Evolutionary conservation across 371 early-diverging fungal genomes (phyloP), one percentile per base, ranked within the genome.

Genomic region (Mortierella sp.): DNA sequence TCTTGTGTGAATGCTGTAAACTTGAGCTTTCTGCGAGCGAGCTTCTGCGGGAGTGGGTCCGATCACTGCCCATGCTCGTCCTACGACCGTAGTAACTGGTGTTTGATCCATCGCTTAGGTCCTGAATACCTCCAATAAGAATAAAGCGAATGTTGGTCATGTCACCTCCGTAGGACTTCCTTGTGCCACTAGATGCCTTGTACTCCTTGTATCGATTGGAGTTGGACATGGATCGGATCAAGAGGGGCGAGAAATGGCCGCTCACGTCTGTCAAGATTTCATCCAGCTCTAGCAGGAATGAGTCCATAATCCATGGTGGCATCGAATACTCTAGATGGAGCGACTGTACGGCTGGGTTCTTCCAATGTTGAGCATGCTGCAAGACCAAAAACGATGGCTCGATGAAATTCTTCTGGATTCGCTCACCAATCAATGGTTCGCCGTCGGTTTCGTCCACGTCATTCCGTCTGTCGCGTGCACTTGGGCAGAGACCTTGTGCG

Each of bases 341-440:
- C n/a, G 85, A 74, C 46, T 86, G 84, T 0, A 92, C 90, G 16
- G 86, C 85, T 0, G 90, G 85, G 62, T 84, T 88, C 59, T 83
- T 81, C 83, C 85, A 83, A 46, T 81, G 81, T 1, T 70, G 70
- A 1, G 93, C 84, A 50, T 80, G 76, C 23, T 85, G 71, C 9
- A 91, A 65, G 4, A 90, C 83, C 29, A 71, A 82, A 18, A 85
- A 71, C 7, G 85, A 74, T 6, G 88, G 86, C 30, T 89, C 87
- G 43, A 90, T 85, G 59, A 90, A 88, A 44, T 83, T 83, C 56
- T 68, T 66, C 60, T 83, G 83, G 47, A 72, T 68, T 19, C 72
- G 81, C 44, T 83, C 84, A 43, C 88, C 81, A 19, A 90, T 52
- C 7, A 82, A 52, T 0, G 83, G 80, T 11, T 84, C 75, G 11